A percentile compares a stretch with the other conserved stretches of the same genome.
These are phyloP conservation scores for Phytophthora sansomeana DNA, from an alignment of 352 stramenopile species.

Conservation along the genomic window DNA sequence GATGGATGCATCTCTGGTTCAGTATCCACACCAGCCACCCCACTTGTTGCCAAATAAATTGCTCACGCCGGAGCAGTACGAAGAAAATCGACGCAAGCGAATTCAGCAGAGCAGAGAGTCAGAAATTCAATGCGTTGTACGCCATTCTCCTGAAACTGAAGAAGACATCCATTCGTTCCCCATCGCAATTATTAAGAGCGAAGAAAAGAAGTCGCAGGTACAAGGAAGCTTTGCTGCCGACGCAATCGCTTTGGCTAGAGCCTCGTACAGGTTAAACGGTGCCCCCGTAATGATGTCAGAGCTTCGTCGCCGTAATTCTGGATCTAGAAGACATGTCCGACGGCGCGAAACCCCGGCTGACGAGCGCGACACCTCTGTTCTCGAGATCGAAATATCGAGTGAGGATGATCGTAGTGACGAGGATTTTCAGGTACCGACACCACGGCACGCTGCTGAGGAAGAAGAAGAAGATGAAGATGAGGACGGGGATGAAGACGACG, in stretches of 20 bases:
- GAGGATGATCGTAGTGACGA: constrained; percentile 89
- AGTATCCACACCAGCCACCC: constrained; percentile 81
- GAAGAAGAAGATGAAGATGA: constrained; percentile 71
- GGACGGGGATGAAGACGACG: constrained; percentile 56
- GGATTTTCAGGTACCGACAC: constrained; percentile 77
- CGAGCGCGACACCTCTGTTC: constrained; percentile 83
- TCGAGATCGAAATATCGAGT: constrained; percentile 88
- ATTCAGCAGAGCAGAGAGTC: constrained; percentile 75
- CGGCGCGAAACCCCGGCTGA: constrained; percentile 57
- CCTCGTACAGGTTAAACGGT: constrained; percentile 77
- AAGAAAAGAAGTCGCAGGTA: constrained; percentile 13
- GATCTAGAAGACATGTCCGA: constrained; percentile 36
- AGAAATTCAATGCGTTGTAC: constrained; percentile 68
- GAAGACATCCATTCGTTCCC: constrained; percentile 64
- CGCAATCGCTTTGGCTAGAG: constrained; percentile 38
- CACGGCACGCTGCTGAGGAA: constrained; percentile 56
- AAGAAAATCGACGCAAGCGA: constrained; percentile 68
- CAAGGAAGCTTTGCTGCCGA: constrained; percentile 24
- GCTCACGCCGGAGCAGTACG: constrained; percentile 55
- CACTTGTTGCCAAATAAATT: constrained; percentile 55
- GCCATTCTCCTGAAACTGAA: constrained; percentile 51
- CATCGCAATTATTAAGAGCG: constrained; percentile 43
- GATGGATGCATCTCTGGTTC: constrained; percentile 73
- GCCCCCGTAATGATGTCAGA: constrained; percentile 78
- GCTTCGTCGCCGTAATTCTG: constrained; percentile 49